These are phyloP conservation scores for Cylindrotheca fusiformis DNA, from an alignment of 108 stramenopile genomes.

Conservation along the genomic window DNA sequence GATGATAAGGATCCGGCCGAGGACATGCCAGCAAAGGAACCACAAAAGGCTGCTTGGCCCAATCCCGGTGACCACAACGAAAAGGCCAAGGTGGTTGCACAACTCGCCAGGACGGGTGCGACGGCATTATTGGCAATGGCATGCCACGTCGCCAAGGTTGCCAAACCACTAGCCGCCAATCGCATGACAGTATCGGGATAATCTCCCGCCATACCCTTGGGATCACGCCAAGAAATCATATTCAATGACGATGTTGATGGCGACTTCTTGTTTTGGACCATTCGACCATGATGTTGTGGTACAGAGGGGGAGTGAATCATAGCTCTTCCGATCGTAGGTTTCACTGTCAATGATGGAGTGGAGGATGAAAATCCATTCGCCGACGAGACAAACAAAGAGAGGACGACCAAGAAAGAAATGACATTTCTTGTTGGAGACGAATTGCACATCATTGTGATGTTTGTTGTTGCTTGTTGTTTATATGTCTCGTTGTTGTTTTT, in stretches of 20 bases:
- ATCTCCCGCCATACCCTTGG: constrained; percentile 33
- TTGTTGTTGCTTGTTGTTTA: too few species aligned
- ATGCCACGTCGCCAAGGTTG: constrained; percentile 48
- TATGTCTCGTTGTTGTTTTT: too few species aligned
- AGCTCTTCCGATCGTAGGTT: too few species aligned
- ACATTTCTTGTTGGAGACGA: too few species aligned
- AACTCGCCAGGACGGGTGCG: constrained; percentile 28
- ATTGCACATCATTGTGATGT: too few species aligned
- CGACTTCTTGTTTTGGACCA: too few species aligned
- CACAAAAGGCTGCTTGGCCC: constrained; percentile 59
- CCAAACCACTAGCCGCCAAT: constrained; percentile 23
- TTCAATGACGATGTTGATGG: neutral
- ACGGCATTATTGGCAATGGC: neutral
- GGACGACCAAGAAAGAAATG: neutral
- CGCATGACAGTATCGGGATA: constrained; percentile 40
- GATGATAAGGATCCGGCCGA: constrained; percentile 28
- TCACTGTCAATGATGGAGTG: neutral
- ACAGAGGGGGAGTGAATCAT: too few species aligned
- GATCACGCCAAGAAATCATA: constrained; percentile 24
- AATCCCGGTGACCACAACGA: constrained; percentile 14
- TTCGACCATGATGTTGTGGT: too few species aligned
- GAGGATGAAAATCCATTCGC: neutral
- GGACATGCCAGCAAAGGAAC: constrained; percentile 62
- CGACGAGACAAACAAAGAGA: neutral
- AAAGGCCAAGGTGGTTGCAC: constrained; percentile 26